Evolutionary conservation across 192 early-diverging fungal species (phyloP), one percentile per base, ranked within the genome.

Genomic region (Entophlyctis helioformis): DNA sequence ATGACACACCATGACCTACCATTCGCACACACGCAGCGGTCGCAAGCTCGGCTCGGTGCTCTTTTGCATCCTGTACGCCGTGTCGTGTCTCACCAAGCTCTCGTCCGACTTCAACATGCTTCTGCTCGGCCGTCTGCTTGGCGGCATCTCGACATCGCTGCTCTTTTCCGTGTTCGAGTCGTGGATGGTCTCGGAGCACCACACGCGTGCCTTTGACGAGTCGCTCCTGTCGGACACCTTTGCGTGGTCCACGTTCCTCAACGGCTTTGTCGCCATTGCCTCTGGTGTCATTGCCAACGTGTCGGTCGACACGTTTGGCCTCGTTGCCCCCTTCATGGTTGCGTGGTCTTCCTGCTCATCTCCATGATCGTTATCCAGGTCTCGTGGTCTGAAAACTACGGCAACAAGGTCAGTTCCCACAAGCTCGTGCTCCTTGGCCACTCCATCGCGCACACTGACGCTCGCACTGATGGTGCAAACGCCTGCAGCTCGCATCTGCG

Each of bases 341-440:
- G 81, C 2, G 64, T 74, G 36, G 35, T 51, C 3, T 57, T 81
- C 16, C 53, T 83, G 25, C 35, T 46, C 21, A 34, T 65, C 24
- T 74, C 74, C 34, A 67, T 56, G 12, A 26, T 54, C 4, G 50
- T 81, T 35, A 72, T 87, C 19, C 44, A 39, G 1, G 39, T 39
- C 7, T 61, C 67, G 15, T 87, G 85, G 85, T 56, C 50, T 11
- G 85, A 87, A 37, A 87, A 87, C 50, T 87, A 80, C 63, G 85
- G 85, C 19, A 56, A 36, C 13, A 33, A 50, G 36, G 50, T 31
- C 39, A 19, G n/a, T n/a, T n/a, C n/a, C n/a, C n/a, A n/a, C n/a
- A n/a, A n/a, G n/a, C n/a, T n/a, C n/a, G n/a, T n/a, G n/a, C n/a
- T n/a, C n/a, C n/a, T n/a, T n/a, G n/a, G n/a, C n/a, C n/a, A n/a